phyloP scores from a whole-genome alignment of 1,284 basidiomycete genomes.

The Mrakiaceae sp. region DNA sequence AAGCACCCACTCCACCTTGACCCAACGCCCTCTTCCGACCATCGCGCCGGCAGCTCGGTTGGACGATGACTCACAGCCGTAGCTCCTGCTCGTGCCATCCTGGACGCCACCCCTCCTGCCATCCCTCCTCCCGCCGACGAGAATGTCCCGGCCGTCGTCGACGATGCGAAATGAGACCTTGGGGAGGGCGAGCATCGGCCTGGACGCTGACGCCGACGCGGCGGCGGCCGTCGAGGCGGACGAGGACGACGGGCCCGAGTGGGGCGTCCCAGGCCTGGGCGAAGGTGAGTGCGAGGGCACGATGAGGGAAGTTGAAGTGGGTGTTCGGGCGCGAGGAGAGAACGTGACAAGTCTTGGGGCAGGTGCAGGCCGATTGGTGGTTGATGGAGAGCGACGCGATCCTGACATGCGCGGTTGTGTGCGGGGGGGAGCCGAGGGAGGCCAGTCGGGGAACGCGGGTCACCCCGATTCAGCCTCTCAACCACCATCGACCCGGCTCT shows the following conservation, averaged over 20 bases:
- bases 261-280: not conserved
- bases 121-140: not conserved
- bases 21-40: too few relatives aligned
- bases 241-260: not conserved
- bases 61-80: not conserved
- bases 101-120: not conserved
- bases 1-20: too few relatives aligned
- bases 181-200: slow-evolving; percentile 1
- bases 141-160: not conserved
- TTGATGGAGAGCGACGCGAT: not conserved
- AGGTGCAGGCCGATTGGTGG: too few relatives aligned
- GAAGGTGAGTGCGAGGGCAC: not conserved
- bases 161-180: slow-evolving; percentile 5
- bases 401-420: not conserved
- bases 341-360: not conserved
- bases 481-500: too few relatives aligned
- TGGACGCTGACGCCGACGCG: not conserved
- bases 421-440: too few relatives aligned
- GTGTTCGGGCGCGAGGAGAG: not conserved
- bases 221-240: not conserved
- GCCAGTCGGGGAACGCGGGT: not conserved
- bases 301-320: not conserved
- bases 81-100: not conserved
- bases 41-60: too few relatives aligned
- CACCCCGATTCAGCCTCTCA: too few relatives aligned